Base-by-base conservation (phyloP, 2,329 filamentous ascomycete genomes). In the Colletotrichum camelliae region DNA sequence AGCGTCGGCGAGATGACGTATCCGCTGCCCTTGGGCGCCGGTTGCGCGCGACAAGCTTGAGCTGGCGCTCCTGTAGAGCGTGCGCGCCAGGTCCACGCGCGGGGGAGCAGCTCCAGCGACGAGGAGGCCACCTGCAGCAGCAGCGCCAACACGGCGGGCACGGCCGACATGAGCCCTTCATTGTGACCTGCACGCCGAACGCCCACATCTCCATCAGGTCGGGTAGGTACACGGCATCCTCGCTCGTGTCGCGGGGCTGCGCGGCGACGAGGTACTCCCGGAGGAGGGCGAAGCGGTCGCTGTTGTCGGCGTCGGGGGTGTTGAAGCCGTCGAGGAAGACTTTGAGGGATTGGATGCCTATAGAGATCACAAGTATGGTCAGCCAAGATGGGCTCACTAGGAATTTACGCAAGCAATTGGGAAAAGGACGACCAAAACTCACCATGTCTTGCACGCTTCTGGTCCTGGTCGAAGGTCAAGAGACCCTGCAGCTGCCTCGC, bases 141-240 rank as follows among this genome's bases (percentile, higher is more conserved):
- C 24, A 98, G 89, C 2, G 95, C 95, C 35, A 99, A 86, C 9
- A 96, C 93, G 2, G 96, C 94, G 2, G 94, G 93, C 4, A 97
- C 92, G 9, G 95, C 91, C 2, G 96, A 96, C 82, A 97, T 90
- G 75, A 98, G 87, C 70, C 92, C 91, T 74, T 98, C 96, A 79
- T 96, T 94, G 81, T 95, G 78, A 92, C 92, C 82, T 95, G 93
- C 35, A 92, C 92, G 5, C 94, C 96, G 86, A 94, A 96, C 64
- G 92, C 93, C 96, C 96, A 98, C 75, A 93, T 95, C 80, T 97
- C 94, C 85, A 97, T 94, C 52, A 98, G 86, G 80, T 98, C 95
- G 3, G 90, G 86, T 35, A 98, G 90, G 79, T 93, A 95, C 29
- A 93, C 87, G 8, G 90, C 88, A 72, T 87, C 86, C 71, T 87